Percentiles rank a stretch among this genome's conserved stretches.
These are phyloP conservation scores for Bolboschoenus planiculmis DNA, from an alignment of 176 grass and related monocot species.

Conservation along the genomic window DNA sequence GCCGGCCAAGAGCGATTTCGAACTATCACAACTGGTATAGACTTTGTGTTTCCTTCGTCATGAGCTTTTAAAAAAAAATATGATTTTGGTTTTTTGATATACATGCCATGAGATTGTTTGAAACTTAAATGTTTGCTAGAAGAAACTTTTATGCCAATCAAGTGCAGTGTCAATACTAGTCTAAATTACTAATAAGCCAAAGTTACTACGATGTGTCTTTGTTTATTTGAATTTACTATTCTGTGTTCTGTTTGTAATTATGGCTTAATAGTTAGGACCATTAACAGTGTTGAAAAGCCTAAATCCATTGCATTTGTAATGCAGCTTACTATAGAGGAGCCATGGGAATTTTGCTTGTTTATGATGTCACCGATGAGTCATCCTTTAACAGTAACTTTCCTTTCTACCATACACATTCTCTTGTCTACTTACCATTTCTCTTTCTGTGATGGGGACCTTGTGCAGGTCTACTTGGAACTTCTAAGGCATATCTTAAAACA, in stretches of 20 bases:
- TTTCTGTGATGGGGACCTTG: background rate
- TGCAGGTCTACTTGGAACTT: background rate
- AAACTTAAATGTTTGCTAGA: background rate
- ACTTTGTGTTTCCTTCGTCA: background rate
- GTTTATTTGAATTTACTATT: too few relatives aligned
- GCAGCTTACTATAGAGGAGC: constrained; percentile 71
- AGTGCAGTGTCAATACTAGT: background rate
- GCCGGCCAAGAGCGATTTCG: constrained; percentile 67
- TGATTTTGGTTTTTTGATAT: background rate
- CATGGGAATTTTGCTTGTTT: constrained; percentile 76
- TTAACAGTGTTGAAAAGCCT: background rate
- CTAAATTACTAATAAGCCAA: background rate
- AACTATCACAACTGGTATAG: constrained; percentile 60
- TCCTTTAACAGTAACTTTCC: constrained; percentile 53
- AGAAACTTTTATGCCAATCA: background rate
- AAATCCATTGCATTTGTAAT: constrained; percentile 10
- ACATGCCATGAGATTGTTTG: background rate
- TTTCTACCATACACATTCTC: background rate
- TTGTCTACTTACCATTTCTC: background rate
- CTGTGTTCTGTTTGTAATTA: too few relatives aligned
- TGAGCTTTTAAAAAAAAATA: background rate
- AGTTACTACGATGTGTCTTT: background rate
- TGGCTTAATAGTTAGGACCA: background rate
- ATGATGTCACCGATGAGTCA: constrained; percentile 56
- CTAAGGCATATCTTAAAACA: background rate